These are phyloP conservation scores for Komagataella phaffii DNA, from an alignment of 805 yeast genomes.

Conservation along the genomic window DNA sequence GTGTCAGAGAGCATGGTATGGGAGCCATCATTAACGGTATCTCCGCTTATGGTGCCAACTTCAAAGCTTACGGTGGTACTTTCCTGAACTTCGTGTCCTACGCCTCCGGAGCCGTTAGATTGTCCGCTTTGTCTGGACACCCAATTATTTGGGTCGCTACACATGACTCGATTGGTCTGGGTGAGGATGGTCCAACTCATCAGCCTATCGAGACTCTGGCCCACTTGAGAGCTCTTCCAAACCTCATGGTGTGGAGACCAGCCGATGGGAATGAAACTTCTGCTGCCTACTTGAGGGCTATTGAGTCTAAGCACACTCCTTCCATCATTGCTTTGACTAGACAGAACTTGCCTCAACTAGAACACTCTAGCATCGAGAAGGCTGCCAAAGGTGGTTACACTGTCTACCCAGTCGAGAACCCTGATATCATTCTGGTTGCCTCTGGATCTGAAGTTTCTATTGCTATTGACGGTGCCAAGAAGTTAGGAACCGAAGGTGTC, in stretches of 20 bases:
- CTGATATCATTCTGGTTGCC: slow-evolving; percentile 69
- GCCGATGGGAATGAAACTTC: slow-evolving; percentile 86
- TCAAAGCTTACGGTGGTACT: slow-evolving; percentile 91
- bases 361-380: slow-evolving; percentile 82
- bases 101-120: slow-evolving; percentile 80
- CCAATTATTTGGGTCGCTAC: slow-evolving; percentile 84
- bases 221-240: slow-evolving; percentile 77
- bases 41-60: slow-evolving; percentile 78
- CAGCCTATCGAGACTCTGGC: slow-evolving; percentile 86
- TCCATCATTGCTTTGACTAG: slow-evolving; percentile 67
- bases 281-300: slow-evolving; percentile 64
- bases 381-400: slow-evolving; percentile 94
- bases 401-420: slow-evolving; percentile 38
- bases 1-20: slow-evolving; percentile 99
- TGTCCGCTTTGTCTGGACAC: slow-evolving; percentile 71
- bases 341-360: slow-evolving; percentile 87
- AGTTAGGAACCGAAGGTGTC: slow-evolving; percentile 50
- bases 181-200: slow-evolving; percentile 92
- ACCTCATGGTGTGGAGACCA: slow-evolving; percentile 81
- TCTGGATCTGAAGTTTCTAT: slow-evolving; percentile 93
- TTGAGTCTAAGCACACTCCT: slow-evolving; percentile 53
- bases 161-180: slow-evolving; percentile 82
- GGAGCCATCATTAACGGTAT: slow-evolving; percentile 98
- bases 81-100: slow-evolving; percentile 85
- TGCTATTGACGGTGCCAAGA: slow-evolving; percentile 72